These are phyloP conservation scores for Forsythia suspensa DNA, from an alignment of 257 asterid species.

Conservation along the genomic window DNA sequence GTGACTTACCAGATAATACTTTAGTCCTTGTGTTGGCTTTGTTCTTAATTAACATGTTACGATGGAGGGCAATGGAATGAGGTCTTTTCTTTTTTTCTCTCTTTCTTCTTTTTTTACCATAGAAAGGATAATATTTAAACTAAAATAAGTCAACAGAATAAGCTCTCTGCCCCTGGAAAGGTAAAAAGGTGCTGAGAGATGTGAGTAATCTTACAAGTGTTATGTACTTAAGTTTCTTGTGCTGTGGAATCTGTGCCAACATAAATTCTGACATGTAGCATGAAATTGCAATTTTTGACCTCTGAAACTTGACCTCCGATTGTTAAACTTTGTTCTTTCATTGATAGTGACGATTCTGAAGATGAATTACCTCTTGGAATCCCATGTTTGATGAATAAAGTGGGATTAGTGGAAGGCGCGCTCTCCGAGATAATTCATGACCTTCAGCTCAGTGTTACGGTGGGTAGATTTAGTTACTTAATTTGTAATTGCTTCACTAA, in stretches of 20 bases:
- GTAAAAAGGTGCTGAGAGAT: background rate
- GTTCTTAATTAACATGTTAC: background rate
- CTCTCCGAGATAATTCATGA: slow-evolving; percentile 65
- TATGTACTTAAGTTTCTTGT: slow-evolving; percentile 8
- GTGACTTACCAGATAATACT: background rate
- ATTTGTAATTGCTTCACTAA: background rate
- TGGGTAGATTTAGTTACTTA: slow-evolving; percentile 33
- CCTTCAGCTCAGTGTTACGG: slow-evolving; percentile 57
- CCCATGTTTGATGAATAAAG: slow-evolving; percentile 63
- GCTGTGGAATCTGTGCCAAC: background rate
- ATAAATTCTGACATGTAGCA: background rate
- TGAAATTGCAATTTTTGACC: background rate
- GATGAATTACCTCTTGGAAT: slow-evolving; percentile 33
- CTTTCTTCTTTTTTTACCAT: background rate
- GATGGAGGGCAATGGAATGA: background rate
- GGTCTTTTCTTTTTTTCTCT: background rate
- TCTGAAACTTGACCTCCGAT: background rate
- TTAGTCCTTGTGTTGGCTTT: background rate
- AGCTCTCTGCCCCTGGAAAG: background rate
- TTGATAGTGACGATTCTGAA: slow-evolving; percentile 67
- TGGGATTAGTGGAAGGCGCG: slow-evolving; percentile 62
- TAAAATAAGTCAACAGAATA: background rate
- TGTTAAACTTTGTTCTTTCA: slow-evolving; percentile 21
- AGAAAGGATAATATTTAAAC: background rate
- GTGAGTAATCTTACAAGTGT: background rate